Percentiles rank a stretch among this genome's conserved stretches.
phyloP scores from a whole-genome alignment of 2,329 filamentous ascomycete species.

The Curvularia sp. region DNA sequence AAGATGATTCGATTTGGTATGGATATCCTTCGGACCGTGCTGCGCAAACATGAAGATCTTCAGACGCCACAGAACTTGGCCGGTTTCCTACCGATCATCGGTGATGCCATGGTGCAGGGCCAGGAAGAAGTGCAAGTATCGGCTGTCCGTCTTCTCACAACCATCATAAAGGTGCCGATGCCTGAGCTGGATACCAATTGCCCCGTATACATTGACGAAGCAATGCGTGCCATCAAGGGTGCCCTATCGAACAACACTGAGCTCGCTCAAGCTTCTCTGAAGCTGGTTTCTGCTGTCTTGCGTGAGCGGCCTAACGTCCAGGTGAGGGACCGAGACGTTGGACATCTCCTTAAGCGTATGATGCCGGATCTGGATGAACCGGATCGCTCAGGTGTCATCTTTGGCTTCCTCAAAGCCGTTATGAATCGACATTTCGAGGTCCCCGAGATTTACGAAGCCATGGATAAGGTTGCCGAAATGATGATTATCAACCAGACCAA shows the following conservation, averaged over 20 bases:
- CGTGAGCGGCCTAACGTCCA: conserved; percentile 78
- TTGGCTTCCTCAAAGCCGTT: conserved; percentile 90
- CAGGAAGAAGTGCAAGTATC: conserved; percentile 95
- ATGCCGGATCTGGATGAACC: conserved; percentile 92
- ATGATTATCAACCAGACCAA: conserved; percentile 97
- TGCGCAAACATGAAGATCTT: conserved; percentile 84
- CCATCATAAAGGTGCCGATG: conserved; percentile 84
- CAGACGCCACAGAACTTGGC: conserved; percentile 79
- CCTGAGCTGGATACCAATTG: conserved; percentile 71
- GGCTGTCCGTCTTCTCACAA: conserved; percentile 81
- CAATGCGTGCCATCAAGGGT: conserved; percentile 78
- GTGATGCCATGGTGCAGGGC: conserved; percentile 80
- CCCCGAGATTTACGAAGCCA: conserved; percentile 85
- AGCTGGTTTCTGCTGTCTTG: conserved; percentile 83
- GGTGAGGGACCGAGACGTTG: conserved; percentile 81
- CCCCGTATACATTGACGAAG: conserved; percentile 83
- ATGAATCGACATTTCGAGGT: conserved; percentile 86
- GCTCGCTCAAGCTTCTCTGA: conserved; percentile 84
- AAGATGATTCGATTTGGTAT: conserved; percentile 89
- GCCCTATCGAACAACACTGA: conserved; percentile 82
- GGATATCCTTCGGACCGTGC: conserved; percentile 82
- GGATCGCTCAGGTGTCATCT: conserved; percentile 88
- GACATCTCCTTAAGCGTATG: conserved; percentile 80
- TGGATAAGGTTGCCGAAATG: conserved; percentile 81
- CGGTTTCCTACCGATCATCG: conserved; percentile 87